Evolutionary conservation across 306 rosid species (phyloP), one percentile per base, ranked within the genome.

Genomic region (Acacia acuminata): DNA sequence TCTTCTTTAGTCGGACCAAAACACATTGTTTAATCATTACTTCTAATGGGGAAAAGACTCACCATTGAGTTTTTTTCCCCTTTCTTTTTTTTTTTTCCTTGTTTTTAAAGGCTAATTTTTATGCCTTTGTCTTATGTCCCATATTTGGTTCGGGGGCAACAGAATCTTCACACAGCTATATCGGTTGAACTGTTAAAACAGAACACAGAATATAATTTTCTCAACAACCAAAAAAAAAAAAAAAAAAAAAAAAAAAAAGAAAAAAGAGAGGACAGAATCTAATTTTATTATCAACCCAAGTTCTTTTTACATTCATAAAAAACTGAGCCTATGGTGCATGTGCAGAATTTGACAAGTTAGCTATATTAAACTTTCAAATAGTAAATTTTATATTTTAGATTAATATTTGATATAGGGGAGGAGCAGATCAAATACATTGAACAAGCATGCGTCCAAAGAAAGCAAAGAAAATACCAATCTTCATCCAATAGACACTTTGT

Each of bases 401-500:
- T 22, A 22, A 10, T 22, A 58, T 58, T 58, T 13, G 60, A 32
- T 32, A 32, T 32, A 7, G 5, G 73, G 64, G 47, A 32, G 4
- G 4, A 70, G 5, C 80, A 75, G 36, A 68, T 70, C 47, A 77
- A 63, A 56, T 77, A 42, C 17, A 30, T n/a, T 76, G 56, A 86
- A 77, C 73, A 12, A 70, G 47, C 1, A 63, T 77, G 66, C 78
- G 75, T 78, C 56, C 34, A 74, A 70, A 56, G 77, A 86, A 65
- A 88, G 82, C 81, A 88, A 84, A 56, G 71, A 88, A n/a, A 71
- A 94, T 92, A 85, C 90, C 74, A 91, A 82, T 17, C 94, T 93
- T 92, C 68, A 71, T 30, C 13, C 81, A 72, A 71, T 85, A 77
- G 86, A 83, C 67, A 77, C 76, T 69, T 20, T 67, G 10, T 70